Base-by-base conservation (phyloP, 352 stramenopile genomes). In the Phytophthora citricola region DNA sequence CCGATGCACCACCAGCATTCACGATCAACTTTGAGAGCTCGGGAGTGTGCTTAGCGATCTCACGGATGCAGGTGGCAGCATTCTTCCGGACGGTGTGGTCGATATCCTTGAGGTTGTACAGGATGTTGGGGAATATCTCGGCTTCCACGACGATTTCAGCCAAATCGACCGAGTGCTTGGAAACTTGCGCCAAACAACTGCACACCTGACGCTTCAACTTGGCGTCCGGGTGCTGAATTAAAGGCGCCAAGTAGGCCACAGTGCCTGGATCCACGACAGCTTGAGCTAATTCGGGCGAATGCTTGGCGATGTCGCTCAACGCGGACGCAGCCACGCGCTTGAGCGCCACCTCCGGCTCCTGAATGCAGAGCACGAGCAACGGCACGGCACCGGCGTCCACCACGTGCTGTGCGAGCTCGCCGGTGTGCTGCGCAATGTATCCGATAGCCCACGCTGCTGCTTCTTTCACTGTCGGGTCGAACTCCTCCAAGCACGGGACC, bases 21-120 rank as follows among this genome's bases (percentile, higher is more conserved):
- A 98, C 95, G 45, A 98, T 97, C 38, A 98, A 72, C 72, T 98
- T 98, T 12, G 95, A 94, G 2, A 98, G 91, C 78, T 98, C 95
- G 0, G 93, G 92, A 0, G 94, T 98, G 73, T 98, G 95, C 65
- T 98, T 98, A 57, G 90, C 92, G 43, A 98, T 91, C 69, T 98
- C 95, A 11, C 95, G 91, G 31, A 98, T 94, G 73, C 91, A 98
- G 2, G 94, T 98, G 17, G 95, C 95, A 2, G 93, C 93, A 65
- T 98, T 98, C 74, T 98, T 98, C n/a, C 93, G 79, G 2, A 98
- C 95, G n/a, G 89, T 96, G 47, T 93, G 76, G 57, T 98, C 95
- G 34, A 94, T 94, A 68, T 98, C 95, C 71, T 98, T 98, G 54
- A 98, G 87, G 60, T 91, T 98, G 71, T 96, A 97, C 17, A 98